These are phyloP conservation scores for Teunomyces barrocoloradensis DNA, from an alignment of 805 yeast species.

Conservation along the genomic window DNA sequence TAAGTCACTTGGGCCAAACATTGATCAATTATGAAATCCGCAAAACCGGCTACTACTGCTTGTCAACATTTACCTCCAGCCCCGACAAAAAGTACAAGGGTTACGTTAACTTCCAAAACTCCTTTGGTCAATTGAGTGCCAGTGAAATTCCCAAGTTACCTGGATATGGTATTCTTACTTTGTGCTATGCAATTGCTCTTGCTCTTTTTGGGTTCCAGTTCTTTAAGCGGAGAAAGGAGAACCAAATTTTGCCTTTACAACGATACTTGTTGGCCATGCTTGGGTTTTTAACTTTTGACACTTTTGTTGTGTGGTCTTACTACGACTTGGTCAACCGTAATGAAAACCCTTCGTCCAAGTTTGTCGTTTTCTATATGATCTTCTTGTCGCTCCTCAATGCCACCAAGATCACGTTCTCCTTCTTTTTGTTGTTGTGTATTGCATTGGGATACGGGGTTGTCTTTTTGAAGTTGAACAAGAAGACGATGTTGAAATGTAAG, in stretches of 20 bases:
- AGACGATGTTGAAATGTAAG: constrained; percentile 60
- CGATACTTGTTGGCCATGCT: constrained; percentile 86
- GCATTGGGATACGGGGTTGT: constrained; percentile 95
- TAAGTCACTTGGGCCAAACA: constrained; percentile 58
- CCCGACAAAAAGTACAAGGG: constrained; percentile 53
- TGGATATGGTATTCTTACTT: constrained; percentile 79
- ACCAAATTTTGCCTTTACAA: constrained; percentile 86
- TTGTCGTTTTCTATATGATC: constrained; percentile 66
- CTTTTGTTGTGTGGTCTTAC: constrained; percentile 86
- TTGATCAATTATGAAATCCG: constrained; percentile 61
- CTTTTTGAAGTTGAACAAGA: constrained; percentile 74
- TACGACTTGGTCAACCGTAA: constrained; percentile 75
- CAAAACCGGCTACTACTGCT: constrained; percentile 89
- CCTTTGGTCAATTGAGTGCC: constrained; percentile 87
- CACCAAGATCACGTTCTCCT: constrained; percentile 75
- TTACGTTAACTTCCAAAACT: constrained; percentile 80
- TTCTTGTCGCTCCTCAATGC: constrained; percentile 79
- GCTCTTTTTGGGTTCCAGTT: constrained; percentile 84
- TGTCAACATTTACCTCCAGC: constrained; percentile 59
- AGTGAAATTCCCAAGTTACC: constrained; percentile 89
- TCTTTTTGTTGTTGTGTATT: constrained; percentile 81
- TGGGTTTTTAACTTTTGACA: constrained; percentile 77
- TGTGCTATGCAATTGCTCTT: constrained; percentile 77
- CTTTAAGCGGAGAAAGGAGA: constrained; percentile 67
- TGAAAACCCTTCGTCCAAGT: constrained; percentile 48